Conservation (phyloP, 2,329 filamentous ascomycete genomes). For the Pestalotiopsis sp. region DNA sequence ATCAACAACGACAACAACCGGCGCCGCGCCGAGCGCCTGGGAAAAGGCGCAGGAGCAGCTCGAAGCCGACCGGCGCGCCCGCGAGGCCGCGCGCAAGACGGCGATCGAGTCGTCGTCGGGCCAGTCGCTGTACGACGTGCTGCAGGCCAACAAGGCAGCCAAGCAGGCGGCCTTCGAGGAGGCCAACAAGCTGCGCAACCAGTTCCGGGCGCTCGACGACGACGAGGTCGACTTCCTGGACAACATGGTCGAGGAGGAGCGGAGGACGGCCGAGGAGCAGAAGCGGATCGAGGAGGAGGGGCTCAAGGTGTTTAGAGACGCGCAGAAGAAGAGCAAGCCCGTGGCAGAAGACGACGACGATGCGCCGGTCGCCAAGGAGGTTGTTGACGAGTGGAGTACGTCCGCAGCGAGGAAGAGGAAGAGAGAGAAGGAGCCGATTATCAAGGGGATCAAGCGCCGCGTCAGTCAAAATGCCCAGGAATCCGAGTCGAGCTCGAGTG, state of each 20-base stretch:
- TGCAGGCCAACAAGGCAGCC: slow-evolving; percentile 84
- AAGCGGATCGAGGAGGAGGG: slow-evolving; percentile 59
- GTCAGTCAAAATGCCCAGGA: slow-evolving; percentile 38
- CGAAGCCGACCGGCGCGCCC: slow-evolving; percentile 58
- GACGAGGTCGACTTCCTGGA: slow-evolving; percentile 79
- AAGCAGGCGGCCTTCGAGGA: slow-evolving; percentile 86
- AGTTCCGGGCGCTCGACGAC: slow-evolving; percentile 77
- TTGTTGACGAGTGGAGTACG: slow-evolving; percentile 34
- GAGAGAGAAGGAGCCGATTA: slow-evolving; percentile 35
- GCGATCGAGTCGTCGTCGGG: slow-evolving; percentile 42
- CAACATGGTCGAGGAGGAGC: slow-evolving; percentile 52
- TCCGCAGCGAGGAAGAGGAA: slow-evolving; percentile 39
- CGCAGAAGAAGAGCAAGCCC: slow-evolving; percentile 39
- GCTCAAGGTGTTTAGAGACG: slow-evolving; percentile 56
- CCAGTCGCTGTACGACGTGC: slow-evolving; percentile 70
- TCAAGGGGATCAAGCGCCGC: slow-evolving; percentile 37
- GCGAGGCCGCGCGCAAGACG: slow-evolving; percentile 51
- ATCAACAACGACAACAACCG: slow-evolving; percentile 15
- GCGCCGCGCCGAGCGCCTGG: slow-evolving; percentile 45
- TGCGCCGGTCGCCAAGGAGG: slow-evolving; percentile 24
- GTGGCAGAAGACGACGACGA: slow-evolving; percentile 14
- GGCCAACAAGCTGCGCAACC: slow-evolving; percentile 69
- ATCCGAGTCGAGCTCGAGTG: neutral
- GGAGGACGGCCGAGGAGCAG: slow-evolving; percentile 56
- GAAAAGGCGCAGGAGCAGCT: slow-evolving; percentile 66